phyloP scores from a whole-genome alignment of 2,329 filamentous ascomycete genomes.

The Colletotrichum tabaci region DNA sequence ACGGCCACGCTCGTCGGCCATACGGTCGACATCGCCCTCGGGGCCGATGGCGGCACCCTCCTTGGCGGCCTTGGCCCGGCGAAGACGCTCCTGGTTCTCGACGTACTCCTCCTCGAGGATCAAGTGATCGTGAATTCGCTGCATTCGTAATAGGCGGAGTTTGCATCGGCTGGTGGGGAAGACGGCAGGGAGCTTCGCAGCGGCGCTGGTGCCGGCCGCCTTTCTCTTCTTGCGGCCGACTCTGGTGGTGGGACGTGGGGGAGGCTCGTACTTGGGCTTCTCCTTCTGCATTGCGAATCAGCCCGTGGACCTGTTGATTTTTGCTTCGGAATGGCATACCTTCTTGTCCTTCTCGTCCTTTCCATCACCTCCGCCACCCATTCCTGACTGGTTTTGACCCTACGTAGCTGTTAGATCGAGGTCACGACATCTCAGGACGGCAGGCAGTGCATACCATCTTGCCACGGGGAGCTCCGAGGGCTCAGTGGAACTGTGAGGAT shows the following conservation, averaged over 20 bases:
- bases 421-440: constrained; percentile 1
- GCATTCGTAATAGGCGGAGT: constrained; percentile 96
- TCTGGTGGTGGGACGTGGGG: constrained; percentile 95
- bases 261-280: constrained; percentile 99
- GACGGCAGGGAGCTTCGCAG: constrained; percentile 93
- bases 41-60: constrained; percentile 78
- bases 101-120: constrained; percentile 98
- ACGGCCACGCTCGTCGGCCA: constrained; percentile 93
- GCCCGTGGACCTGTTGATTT: constrained; percentile 11
- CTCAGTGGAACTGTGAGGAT: constrained; percentile 8
- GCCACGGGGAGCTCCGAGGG: constrained; percentile 38
- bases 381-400: constrained; percentile 90
- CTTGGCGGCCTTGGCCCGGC: constrained; percentile 89
- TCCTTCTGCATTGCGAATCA: constrained; percentile 79
- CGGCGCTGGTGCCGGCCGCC: constrained; percentile 91
- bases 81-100: constrained; percentile 96
- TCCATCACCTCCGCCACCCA: constrained; percentile 83
- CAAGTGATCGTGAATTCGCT: constrained; percentile 97
- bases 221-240: constrained; percentile 99
- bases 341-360: constrained; percentile 95
- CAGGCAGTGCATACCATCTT: constrained; percentile 48
- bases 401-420: constrained; percentile 53
- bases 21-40: constrained; percentile 83
- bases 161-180: constrained; percentile 98
- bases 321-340: constrained; percentile 63